Conservation (phyloP, 495 filamentous ascomycete genomes). For the Podospora sp. region DNA sequence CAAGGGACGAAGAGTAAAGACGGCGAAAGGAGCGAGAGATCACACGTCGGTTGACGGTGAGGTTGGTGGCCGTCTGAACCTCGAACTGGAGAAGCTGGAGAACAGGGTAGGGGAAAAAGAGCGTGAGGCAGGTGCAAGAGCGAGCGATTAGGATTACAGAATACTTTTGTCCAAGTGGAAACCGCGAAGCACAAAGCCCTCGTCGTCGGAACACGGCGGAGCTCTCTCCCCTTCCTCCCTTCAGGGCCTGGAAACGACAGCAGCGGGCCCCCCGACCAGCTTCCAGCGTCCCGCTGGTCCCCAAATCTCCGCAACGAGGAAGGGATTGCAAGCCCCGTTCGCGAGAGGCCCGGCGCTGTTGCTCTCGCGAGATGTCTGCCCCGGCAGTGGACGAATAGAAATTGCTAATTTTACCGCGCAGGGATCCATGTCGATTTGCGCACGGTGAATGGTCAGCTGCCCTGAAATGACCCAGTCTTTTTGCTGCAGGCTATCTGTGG, state of each 20-base stretch:
- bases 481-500: conserved; percentile 19
- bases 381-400: conserved; percentile 37
- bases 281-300: conserved; percentile 19
- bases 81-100: conserved; percentile 13
- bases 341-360: conserved; percentile 22
- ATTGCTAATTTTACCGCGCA: conserved; percentile 40
- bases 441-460: conserved; percentile 20
- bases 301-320: conserved; percentile 36
- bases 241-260: conserved; percentile 4
- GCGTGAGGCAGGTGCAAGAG: conserved; percentile 16
- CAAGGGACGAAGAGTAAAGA: conserved; percentile 27
- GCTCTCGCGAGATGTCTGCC: conserved; percentile 7
- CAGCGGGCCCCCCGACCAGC: background rate
- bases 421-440: conserved; percentile 14
- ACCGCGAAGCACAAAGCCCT: conserved; percentile 7
- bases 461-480: conserved; percentile 17
- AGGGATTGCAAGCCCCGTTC: conserved; percentile 28
- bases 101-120: conserved; percentile 15
- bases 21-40: conserved; percentile 41
- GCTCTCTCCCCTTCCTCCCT: background rate
- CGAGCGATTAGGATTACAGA: conserved; percentile 23
- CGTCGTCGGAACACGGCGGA: conserved; percentile 12
- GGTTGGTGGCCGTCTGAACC: conserved; percentile 33
- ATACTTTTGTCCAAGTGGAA: conserved; percentile 19
- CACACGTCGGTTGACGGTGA: conserved; percentile 39